These are phyloP conservation scores for Cyberlindnera amylophila DNA, from an alignment of 805 yeast species.

Conservation along the genomic window DNA sequence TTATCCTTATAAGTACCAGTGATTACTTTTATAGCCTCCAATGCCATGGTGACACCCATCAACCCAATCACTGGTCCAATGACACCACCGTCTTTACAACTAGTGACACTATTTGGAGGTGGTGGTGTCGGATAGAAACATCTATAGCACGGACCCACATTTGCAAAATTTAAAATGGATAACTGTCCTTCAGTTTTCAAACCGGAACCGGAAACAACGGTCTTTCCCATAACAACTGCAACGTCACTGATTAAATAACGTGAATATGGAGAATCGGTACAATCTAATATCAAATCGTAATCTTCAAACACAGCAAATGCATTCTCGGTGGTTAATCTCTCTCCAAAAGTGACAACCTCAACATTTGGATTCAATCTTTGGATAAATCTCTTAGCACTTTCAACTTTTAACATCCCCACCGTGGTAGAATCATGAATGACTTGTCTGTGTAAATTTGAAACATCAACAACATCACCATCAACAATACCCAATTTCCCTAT, in stretches of 20 bases:
- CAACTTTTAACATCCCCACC: constrained; percentile 72
- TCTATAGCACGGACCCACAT: constrained; percentile 85
- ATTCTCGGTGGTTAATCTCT: constrained; percentile 48
- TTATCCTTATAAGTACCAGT: constrained; percentile 50
- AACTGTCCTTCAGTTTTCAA: constrained; percentile 89
- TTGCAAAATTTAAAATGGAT: constrained; percentile 62
- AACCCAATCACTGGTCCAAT: constrained; percentile 95
- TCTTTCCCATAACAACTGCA: constrained; percentile 60
- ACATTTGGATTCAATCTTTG: constrained; percentile 66
- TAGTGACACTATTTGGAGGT: constrained; percentile 70
- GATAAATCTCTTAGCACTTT: constrained; percentile 64
- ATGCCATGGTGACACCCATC: constrained; percentile 84
- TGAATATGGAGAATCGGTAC: constrained; percentile 90
- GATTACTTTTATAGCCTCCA: constrained; percentile 76
- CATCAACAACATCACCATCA: constrained; percentile 82
- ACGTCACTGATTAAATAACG: constrained; percentile 86
- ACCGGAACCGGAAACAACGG: constrained; percentile 91
- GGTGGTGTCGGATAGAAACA: constrained; percentile 93
- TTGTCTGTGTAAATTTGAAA: constrained; percentile 86
- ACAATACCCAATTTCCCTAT: constrained; percentile 81
- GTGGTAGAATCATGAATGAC: constrained; percentile 65
- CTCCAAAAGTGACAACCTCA: constrained; percentile 46
- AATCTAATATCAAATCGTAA: constrained; percentile 82
- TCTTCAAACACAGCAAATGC: constrained; percentile 56
- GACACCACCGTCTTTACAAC: constrained; percentile 93